Evolutionary conservation across 2,329 filamentous ascomycete genomes (phyloP), one percentile per base, ranked within the genome.

Genomic region (Exophiala spinifera): DNA sequence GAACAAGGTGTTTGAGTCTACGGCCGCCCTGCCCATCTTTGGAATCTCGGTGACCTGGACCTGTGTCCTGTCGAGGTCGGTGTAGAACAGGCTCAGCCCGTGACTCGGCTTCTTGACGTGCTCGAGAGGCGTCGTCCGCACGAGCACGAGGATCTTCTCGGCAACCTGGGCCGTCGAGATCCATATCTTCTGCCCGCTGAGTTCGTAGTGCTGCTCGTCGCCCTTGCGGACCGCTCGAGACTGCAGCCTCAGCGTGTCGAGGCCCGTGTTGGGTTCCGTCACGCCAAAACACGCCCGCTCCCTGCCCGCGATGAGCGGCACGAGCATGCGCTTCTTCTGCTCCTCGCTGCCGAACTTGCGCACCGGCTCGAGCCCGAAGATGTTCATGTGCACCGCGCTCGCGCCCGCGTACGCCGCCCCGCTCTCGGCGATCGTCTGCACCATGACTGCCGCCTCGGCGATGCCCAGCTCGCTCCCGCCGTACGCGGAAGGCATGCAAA

Each of bases 351-450:
- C 74, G 42, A 73, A 76, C 55, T 76, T 76, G 11, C 71, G 69
- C 0, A 77, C 73, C 0, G 74, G 74, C 44, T 73, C 72, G 2
- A 76, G 60, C 0, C 73, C 74, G 54, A 76, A 77, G 25, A 77
- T 76, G 49, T 77, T 77, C 72, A 76, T 76, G 49, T 77, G 74
- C 11, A 77, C 70, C 1, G 71, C 70, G 6, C 69, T 72, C 1
- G 71, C 70, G 4, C 67, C 75, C 1, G 71, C 70, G 65, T 74
- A 72, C 1, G 74, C 74, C 4, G 69, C 74, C 0, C 74, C 74
- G 1, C 66, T 70, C 61, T 76, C 74, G 1, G 74, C 69, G 15
- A 77, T 72, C 3, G 74, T 77, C 54, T 76, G 74, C 72, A 77
- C 74, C 74, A 76, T 76, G 3, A 75, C 66, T 0, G 72, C 70